Evolutionary conservation across 1,284 basidiomycete species (phyloP), one percentile per base, ranked within the genome.

Genomic region (Fomitopsis betulina): DNA sequence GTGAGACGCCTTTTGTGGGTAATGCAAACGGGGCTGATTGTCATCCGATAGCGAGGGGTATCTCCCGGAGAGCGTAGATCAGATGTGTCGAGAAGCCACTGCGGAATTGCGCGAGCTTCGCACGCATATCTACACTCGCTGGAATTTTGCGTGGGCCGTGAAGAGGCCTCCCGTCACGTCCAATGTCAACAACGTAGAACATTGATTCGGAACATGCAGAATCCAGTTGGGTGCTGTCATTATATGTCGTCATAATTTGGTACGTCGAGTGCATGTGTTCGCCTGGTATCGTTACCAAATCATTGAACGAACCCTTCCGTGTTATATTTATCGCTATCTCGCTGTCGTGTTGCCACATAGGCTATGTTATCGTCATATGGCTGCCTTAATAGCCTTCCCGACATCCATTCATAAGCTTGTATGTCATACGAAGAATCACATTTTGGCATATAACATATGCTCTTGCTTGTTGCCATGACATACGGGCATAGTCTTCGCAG

Each of bases 71-170:
- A 64, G 62, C 30, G 69, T 73, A 32, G 70, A 69, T 53, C 65
- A 60, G 54, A 68, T 72, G 69, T 64, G 66, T 56, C 66, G 67
- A 15, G 69, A 72, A 57, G 70, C 72, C 2, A 57, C 63, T 7
- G 56, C 62, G 17, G 72, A 74, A 58, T 53, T 74, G 50, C 64
- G 60, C 33, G 68, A 70, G 47, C 63, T 70, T 42, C 65, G 65
- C 32, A 64, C 68, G 17, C 68, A 60, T 42, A 51, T 73, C 35
- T 70, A 73, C 60, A 70, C 61, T 55, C 67, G 72, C 37, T 74
- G 71, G 71, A 65, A 62, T 45, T 74, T 72, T 59, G 71, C 72
- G 9, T 74, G 72, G 72, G 72, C 71, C 2, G 67, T 72, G 54
- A 74, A 72, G 51, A 63, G 61, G 47, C 56, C 54, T 37, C 50